Conservation (phyloP, 345 rosid species). For the Citrus sinensis region DVS_A1.0 CM039163.1:49639001-49639500, state of each 20-base stretch:
- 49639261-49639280: constrained; percentile 57
- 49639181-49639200: constrained; percentile 25
- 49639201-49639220: constrained; percentile 44
- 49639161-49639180: not conserved
- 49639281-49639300: constrained; percentile 27
- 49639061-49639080: constrained; percentile 6
- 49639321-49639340: not conserved
- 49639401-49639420: not conserved
- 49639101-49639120: not conserved
- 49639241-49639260: constrained; percentile 48
- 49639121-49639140: not conserved
- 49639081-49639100: not conserved
- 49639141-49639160: not conserved
- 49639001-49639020: not conserved
- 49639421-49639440: not conserved
- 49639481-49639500: not conserved
- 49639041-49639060: constrained; percentile 7
- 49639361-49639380: not conserved
- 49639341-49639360: not conserved
- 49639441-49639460: constrained; percentile 13
- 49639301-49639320: constrained; percentile 2
- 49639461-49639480: not conserved
- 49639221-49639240: constrained; percentile 49
- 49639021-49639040: not conserved
- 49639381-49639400: not conserved